These are phyloP conservation scores for Pyricularia sp. DNA, from an alignment of 2,329 filamentous ascomycete genomes.

Conservation along the genomic window DNA sequence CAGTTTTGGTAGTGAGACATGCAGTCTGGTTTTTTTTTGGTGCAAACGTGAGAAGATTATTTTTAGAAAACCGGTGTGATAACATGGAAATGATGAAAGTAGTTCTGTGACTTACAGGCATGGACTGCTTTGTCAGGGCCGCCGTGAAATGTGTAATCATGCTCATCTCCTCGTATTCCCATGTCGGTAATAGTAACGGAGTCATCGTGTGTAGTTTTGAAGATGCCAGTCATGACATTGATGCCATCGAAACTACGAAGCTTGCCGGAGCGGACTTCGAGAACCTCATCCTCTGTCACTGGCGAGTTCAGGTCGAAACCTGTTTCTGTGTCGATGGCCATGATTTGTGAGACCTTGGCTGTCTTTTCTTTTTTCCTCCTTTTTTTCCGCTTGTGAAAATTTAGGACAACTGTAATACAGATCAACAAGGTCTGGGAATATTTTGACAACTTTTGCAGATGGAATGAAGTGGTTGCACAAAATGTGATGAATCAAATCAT, in stretches of 20 bases:
- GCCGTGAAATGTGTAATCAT: slow-evolving; percentile 52
- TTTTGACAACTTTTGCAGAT: background rate
- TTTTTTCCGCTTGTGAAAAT: too few relatives aligned
- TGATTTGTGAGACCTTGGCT: background rate
- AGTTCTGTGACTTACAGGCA: slow-evolving; percentile 30
- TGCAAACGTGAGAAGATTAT: background rate
- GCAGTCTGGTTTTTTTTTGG: slow-evolving; percentile 34
- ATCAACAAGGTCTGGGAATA: background rate
- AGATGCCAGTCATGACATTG: slow-evolving; percentile 44
- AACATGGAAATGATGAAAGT: background rate
- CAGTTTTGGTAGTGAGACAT: slow-evolving; percentile 48
- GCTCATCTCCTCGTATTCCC: slow-evolving; percentile 51
- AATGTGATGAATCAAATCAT: background rate
- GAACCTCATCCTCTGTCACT: slow-evolving; percentile 37
- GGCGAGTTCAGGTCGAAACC: background rate
- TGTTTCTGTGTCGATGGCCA: background rate
- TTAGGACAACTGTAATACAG: too few relatives aligned
- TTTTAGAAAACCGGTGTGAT: background rate
- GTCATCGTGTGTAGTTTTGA: slow-evolving; percentile 35
- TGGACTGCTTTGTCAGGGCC: slow-evolving; percentile 55
- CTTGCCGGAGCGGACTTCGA: slow-evolving; percentile 47
- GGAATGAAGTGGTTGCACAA: background rate
- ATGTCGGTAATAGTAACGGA: slow-evolving; percentile 34
- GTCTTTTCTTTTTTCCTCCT: background rate
- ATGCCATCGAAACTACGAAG: slow-evolving; percentile 46